Conservation (phyloP, 192 early-diverging fungal species). For the Thamnidium elegans region DNA sequence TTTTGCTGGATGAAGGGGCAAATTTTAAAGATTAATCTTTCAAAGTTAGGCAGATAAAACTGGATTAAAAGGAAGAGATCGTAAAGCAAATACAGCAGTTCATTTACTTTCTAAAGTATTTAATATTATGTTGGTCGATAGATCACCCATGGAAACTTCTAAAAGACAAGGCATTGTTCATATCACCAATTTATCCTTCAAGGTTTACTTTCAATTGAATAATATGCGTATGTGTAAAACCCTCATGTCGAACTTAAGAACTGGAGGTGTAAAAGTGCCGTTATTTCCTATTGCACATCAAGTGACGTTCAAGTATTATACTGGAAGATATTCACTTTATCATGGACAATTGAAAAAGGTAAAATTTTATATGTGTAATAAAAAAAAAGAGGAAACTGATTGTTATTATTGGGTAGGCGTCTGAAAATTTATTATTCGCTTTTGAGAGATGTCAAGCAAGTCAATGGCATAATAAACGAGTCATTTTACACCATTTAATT, state of each 20-base stretch:
- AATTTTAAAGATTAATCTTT: not conserved
- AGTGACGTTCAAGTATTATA: constrained; percentile 47
- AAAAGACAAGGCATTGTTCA: constrained; percentile 42
- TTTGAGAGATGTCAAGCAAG: constrained; percentile 36
- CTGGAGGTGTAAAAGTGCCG: constrained; percentile 29
- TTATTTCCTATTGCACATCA: constrained; percentile 46
- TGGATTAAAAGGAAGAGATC: constrained; percentile 12
- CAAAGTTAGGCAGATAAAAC: constrained; percentile 18
- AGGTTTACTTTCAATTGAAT: constrained; percentile 43
- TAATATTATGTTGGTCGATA: constrained; percentile 43
- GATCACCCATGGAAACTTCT: constrained; percentile 29
- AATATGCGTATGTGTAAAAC: constrained; percentile 46
- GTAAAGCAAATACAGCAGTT: constrained; percentile 28
- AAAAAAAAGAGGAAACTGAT: not conserved
- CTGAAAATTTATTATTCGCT: constrained; percentile 38
- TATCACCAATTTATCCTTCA: constrained; percentile 46
- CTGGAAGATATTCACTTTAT: constrained; percentile 45
- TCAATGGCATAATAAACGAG: constrained; percentile 35
- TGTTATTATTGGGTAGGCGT: constrained; percentile 20
- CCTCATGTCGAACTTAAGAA: constrained; percentile 40
- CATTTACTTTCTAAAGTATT: constrained; percentile 40
- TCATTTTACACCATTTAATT: constrained; percentile 41
- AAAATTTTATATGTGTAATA: not conserved
- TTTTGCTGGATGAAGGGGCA: not conserved
- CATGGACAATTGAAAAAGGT: constrained; percentile 40